phyloP scores from a whole-genome alignment of 257 asterid species.

The Solanum peruvianum region DNA sequence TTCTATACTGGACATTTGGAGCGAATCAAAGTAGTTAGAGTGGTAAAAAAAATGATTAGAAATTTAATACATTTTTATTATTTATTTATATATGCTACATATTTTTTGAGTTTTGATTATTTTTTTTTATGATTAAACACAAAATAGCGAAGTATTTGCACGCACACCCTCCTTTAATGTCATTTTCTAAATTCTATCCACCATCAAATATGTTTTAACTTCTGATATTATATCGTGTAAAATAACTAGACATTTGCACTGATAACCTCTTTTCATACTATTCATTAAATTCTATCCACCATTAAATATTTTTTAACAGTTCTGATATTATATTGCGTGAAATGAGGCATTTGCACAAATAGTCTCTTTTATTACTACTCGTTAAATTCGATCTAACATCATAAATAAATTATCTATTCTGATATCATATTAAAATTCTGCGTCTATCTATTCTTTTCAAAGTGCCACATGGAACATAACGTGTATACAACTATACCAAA shows the following conservation, averaged over 20 bases:
- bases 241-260: neutral
- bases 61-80: neutral
- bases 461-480: neutral
- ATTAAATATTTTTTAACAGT: neutral
- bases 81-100: neutral
- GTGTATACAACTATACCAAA: neutral
- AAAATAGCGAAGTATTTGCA: neutral
- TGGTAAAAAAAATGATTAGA: neutral
- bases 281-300: neutral
- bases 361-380: too few relatives aligned
- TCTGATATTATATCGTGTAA: neutral
- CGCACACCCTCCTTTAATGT: neutral
- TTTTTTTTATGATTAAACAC: neutral
- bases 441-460: neutral
- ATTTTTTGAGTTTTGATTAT: neutral
- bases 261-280: neutral
- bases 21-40: neutral
- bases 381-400: too few relatives aligned
- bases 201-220: neutral
- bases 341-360: too few relatives aligned
- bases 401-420: rapidly evolving
- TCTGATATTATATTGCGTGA: too few relatives aligned
- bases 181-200: too few relatives aligned
- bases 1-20: neutral
- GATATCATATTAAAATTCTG: neutral